Evolutionary conservation across 1,139 yeast genomes (phyloP).

Genomic region (Yarrowia galli): DNA sequence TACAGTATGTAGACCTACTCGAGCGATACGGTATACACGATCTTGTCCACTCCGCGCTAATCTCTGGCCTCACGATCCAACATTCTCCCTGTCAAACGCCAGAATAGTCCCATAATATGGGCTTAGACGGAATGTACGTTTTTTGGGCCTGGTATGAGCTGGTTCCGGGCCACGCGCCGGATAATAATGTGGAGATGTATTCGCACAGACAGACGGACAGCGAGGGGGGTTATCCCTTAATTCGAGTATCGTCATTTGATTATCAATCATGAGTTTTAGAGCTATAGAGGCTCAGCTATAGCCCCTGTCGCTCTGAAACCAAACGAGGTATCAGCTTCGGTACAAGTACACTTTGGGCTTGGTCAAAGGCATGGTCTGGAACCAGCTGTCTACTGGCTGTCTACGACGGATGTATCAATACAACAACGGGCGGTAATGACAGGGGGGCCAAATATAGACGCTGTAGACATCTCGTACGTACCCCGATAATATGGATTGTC

Average conservation of each 20-base stretch:
- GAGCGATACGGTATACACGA: too few relatives aligned
- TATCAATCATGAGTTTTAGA: not conserved
- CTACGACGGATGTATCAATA: too few relatives aligned
- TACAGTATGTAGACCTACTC: too few relatives aligned
- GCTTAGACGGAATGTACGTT: conserved; percentile 1
- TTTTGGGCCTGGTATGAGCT: not conserved
- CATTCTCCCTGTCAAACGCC: not conserved
- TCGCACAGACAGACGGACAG: too few relatives aligned
- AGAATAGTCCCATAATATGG: not conserved
- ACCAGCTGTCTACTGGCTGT: too few relatives aligned
- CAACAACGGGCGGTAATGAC: too few relatives aligned
- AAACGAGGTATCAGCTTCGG: not conserved
- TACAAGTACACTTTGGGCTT: not conserved
- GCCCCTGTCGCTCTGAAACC: conserved; percentile 23
- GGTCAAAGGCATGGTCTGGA: too few relatives aligned
- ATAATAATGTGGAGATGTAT: not conserved
- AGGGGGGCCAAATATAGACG: too few relatives aligned
- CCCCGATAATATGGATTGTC: too few relatives aligned
- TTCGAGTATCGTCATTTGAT: not conserved
- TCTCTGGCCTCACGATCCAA: not conserved
- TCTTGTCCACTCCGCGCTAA: not conserved
- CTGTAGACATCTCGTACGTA: too few relatives aligned
- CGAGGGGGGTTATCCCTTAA: not conserved
- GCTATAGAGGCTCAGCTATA: not conserved
- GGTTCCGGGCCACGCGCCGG: conserved; percentile 15